Conservation (phyloP, 1,284 basidiomycete genomes). For the Sanghuangporus weigelae region DNA sequence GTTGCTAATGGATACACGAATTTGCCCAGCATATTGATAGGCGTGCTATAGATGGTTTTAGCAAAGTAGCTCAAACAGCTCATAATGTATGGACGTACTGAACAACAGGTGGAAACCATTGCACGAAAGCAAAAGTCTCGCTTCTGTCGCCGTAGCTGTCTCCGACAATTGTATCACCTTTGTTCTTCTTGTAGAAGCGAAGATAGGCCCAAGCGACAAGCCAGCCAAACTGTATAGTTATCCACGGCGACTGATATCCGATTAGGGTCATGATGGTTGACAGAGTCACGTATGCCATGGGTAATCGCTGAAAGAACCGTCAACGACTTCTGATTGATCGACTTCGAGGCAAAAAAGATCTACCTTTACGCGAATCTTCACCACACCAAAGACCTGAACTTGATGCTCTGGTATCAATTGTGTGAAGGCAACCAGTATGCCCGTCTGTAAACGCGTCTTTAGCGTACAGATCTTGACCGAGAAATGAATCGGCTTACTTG, state of each 20-base stretch:
- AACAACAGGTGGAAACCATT: constrained; percentile 94
- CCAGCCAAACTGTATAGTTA: constrained; percentile 98
- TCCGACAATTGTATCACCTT: constrained; percentile 52
- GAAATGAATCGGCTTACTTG: constrained; percentile 25
- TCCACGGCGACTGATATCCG: constrained; percentile 90
- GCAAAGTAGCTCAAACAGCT: constrained; percentile 45
- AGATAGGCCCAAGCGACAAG: constrained; percentile 93
- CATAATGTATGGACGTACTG: constrained; percentile 60
- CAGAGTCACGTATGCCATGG: constrained; percentile 90
- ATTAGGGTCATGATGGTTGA: constrained; percentile 87
- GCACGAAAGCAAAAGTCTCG: constrained; percentile 94
- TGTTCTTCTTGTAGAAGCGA: constrained; percentile 90
- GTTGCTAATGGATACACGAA: constrained; percentile 64
- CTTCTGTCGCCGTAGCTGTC: constrained; percentile 82
- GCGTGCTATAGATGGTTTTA: constrained; percentile 40
- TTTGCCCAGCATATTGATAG: constrained; percentile 65
- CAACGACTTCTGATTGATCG: constrained; percentile 3
- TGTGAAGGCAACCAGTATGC: constrained; percentile 91
- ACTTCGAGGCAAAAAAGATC: constrained; percentile 18
- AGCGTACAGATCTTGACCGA: not conserved
- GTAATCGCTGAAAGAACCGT: constrained; percentile 56
- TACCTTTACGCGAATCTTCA: constrained; percentile 90
- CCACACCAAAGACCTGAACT: constrained; percentile 83
- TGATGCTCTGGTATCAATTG: constrained; percentile 98
- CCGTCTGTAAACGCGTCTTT: constrained; percentile 42